Conservation (phyloP, 2,329 filamentous ascomycete genomes). For the Penicillium sp. region DNA sequence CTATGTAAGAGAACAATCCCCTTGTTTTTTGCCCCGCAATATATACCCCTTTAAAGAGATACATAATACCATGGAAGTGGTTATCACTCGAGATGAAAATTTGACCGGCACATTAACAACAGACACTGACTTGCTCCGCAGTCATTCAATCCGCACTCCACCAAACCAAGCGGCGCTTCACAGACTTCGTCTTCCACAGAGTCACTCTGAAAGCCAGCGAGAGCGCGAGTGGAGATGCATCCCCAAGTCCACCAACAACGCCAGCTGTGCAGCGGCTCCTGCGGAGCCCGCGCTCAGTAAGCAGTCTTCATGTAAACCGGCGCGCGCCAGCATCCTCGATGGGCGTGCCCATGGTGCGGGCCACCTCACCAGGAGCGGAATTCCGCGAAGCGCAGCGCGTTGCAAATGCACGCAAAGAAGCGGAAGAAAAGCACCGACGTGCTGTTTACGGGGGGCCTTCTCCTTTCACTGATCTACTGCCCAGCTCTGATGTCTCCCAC, state of each 20-base stretch:
- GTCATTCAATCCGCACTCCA: constrained; percentile 48
- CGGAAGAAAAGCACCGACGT: constrained; percentile 31
- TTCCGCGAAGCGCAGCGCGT: constrained; percentile 37
- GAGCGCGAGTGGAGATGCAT: constrained; percentile 18
- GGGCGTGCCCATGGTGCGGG: constrained; percentile 42
- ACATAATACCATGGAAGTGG: neutral
- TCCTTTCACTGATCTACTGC: constrained; percentile 7
- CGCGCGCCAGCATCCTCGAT: constrained; percentile 15
- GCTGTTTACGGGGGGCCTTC: constrained; percentile 28
- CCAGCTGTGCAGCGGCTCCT: constrained; percentile 28
- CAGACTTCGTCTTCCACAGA: constrained; percentile 50
- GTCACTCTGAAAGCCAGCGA: constrained; percentile 32
- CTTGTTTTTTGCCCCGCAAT: constrained; percentile 15
- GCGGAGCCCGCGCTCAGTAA: constrained; percentile 38
- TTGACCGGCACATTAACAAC: neutral
- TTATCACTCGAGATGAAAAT: neutral
- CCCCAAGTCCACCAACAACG: constrained; percentile 17
- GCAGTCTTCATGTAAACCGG: constrained; percentile 28
- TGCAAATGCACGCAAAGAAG: constrained; percentile 30
- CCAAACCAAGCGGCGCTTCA: constrained; percentile 50
- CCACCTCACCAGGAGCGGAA: constrained; percentile 45
- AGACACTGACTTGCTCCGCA: constrained; percentile 23
- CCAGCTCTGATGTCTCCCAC: neutral
- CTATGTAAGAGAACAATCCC: constrained; percentile 43
- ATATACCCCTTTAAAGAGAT: constrained; percentile 19